Evolutionary conservation across 2,329 filamentous ascomycete species (phyloP).

Genomic region (Cryoendolithus antarcticus): DNA sequence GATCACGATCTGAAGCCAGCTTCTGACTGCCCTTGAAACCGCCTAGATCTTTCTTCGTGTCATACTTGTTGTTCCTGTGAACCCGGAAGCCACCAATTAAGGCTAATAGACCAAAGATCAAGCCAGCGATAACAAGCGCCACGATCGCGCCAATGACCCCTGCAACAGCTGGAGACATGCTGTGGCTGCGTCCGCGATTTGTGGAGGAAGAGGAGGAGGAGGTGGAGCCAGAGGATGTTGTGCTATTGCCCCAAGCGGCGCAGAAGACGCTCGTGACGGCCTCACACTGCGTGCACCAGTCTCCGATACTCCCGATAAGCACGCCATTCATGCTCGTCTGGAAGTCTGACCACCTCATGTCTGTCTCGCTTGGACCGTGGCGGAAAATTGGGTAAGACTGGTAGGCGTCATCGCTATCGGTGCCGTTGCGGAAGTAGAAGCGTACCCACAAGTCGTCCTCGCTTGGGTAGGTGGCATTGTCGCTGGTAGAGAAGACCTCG

Average conservation of each 20-base stretch:
- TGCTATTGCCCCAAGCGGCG: constrained; percentile 2
- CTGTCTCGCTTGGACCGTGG: constrained; percentile 31
- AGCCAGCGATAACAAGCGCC: constrained; percentile 33
- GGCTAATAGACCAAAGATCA: constrained; percentile 32
- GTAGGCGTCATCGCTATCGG: constrained; percentile 23
- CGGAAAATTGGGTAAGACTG: constrained; percentile 40
- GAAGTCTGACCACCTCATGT: constrained; percentile 42
- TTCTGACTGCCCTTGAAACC: constrained; percentile 46
- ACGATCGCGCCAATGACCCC: constrained; percentile 46
- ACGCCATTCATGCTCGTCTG: constrained; percentile 31
- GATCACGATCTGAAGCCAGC: constrained; percentile 42
- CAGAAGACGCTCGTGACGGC: constrained; percentile 38
- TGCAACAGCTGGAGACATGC: constrained; percentile 33
- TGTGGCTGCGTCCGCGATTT: neutral
- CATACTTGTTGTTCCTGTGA: constrained; percentile 23
- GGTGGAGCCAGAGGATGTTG: neutral
- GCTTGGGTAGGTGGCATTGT: constrained; percentile 23
- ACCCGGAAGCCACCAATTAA: constrained; percentile 35
- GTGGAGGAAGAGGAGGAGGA: too few relatives aligned
- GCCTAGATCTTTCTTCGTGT: constrained; percentile 29
- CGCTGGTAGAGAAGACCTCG: constrained; percentile 35
- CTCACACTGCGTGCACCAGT: constrained; percentile 42
- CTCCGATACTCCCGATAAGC: constrained; percentile 29
- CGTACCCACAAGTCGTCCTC: constrained; percentile 39
- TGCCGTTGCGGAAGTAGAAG: constrained; percentile 47